Evolutionary conservation across 1,139 yeast genomes (phyloP).

Genomic region (Taphrina confusa): DNA sequence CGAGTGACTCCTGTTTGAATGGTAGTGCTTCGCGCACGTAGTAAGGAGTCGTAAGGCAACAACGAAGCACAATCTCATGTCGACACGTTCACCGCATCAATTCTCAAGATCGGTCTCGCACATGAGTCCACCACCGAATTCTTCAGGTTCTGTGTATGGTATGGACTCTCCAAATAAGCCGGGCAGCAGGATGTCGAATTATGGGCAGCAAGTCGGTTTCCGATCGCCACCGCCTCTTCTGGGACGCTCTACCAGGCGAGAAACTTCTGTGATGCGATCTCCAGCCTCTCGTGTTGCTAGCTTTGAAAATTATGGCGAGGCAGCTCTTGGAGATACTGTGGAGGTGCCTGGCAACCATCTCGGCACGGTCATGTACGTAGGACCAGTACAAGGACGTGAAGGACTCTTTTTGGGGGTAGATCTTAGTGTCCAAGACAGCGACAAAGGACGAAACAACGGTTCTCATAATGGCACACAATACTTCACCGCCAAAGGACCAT

Average conservation of each 20-base stretch:
- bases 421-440: constrained; percentile 62
- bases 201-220: constrained; percentile 1
- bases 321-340: constrained; percentile 48
- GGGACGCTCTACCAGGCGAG: neutral
- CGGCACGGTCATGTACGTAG: constrained; percentile 71
- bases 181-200: neutral
- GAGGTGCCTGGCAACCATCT: constrained; percentile 49
- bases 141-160: neutral
- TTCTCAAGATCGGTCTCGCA: too few relatives aligned
- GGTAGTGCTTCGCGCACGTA: too few relatives aligned
- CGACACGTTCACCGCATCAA: too few relatives aligned
- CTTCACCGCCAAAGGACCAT: constrained; percentile 54
- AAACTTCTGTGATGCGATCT: constrained; percentile 5
- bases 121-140: neutral
- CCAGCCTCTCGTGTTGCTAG: neutral
- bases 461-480: constrained; percentile 59
- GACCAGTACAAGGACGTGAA: constrained; percentile 68
- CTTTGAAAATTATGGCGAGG: constrained; percentile 3
- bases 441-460: constrained; percentile 80
- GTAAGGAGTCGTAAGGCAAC: too few relatives aligned
- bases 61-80: too few relatives aligned
- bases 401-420: constrained; percentile 92
- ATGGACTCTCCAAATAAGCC: neutral
- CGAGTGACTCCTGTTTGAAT: too few relatives aligned
- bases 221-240: constrained; percentile 7